Evolutionary conservation across 306 rosid genomes (phyloP).

Genomic region (Pyrus communis): DNA sequence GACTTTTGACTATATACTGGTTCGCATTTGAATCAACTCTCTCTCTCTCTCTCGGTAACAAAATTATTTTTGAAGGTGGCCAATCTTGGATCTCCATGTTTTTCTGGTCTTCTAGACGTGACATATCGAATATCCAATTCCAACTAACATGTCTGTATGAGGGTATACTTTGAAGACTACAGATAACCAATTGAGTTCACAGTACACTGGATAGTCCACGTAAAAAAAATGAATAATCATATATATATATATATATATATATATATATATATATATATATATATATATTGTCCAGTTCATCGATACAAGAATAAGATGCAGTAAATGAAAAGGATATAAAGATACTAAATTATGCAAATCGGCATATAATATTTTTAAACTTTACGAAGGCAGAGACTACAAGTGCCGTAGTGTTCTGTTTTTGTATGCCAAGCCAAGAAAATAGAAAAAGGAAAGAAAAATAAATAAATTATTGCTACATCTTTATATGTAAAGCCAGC

Average conservation of each 20-base stretch:
- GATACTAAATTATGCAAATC: neutral
- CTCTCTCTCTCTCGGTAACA: neutral
- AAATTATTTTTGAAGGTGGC: slow-evolving; percentile 7
- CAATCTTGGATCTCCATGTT: neutral
- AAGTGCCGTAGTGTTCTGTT: no score
- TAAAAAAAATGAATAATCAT: neutral
- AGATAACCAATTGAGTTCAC: neutral
- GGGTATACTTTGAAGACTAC: neutral
- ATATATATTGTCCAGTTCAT: neutral
- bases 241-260: no score
- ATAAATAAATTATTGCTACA: no score
- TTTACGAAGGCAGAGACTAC: neutral
- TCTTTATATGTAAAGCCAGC: no score
- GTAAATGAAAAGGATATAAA: neutral
- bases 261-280: no score
- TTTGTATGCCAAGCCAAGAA: neutral
- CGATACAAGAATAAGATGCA: neutral
- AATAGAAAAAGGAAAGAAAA: no score
- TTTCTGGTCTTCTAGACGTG: neutral
- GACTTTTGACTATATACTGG: slow-evolving; percentile 22
- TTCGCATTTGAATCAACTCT: neutral
- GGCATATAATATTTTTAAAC: neutral
- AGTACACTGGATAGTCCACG: neutral
- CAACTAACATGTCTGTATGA: neutral
- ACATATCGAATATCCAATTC: neutral